Conservation (phyloP, 139 green algal genomes). For the Pleodorina starrii region DNA sequence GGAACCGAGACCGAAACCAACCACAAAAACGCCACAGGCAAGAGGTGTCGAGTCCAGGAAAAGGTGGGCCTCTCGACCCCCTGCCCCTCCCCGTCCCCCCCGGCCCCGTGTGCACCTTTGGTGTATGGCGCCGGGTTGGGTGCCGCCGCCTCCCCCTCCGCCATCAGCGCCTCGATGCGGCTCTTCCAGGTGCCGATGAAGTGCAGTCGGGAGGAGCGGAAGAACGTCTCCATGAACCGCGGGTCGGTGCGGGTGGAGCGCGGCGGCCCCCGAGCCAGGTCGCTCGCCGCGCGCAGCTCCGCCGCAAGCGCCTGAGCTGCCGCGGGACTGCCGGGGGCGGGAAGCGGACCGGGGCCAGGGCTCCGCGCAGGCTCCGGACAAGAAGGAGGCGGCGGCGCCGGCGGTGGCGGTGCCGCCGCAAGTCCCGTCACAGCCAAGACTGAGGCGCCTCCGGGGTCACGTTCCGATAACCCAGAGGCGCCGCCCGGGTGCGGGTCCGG, state of each 20-base stretch:
- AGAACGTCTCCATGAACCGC: slow-evolving; percentile 87
- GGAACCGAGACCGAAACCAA: too few relatives aligned
- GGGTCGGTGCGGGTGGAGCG: slow-evolving; percentile 79
- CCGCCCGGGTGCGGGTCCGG: not conserved
- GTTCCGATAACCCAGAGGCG: too few relatives aligned
- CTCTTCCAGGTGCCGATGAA: slow-evolving; percentile 92
- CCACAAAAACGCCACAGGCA: too few relatives aligned
- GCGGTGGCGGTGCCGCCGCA: not conserved
- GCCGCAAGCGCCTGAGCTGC: slow-evolving; percentile 68
- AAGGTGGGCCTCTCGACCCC: too few relatives aligned
- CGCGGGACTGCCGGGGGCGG: not conserved
- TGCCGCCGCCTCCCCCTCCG: slow-evolving; percentile 30
- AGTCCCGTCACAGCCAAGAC: too few relatives aligned
- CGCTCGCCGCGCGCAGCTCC: slow-evolving; percentile 73
- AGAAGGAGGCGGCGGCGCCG: not conserved
- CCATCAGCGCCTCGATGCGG: slow-evolving; percentile 82
- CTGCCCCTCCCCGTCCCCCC: too few relatives aligned
- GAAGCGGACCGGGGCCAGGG: not conserved
- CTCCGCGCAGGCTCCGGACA: not conserved
- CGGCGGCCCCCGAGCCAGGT: slow-evolving; percentile 75
- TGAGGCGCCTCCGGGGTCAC: too few relatives aligned
- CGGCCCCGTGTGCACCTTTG: not conserved
- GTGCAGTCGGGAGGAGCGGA: slow-evolving; percentile 78
- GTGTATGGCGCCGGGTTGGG: slow-evolving; percentile 42
- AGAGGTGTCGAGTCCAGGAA: too few relatives aligned